Percentiles rank a stretch among this genome's conserved stretches.
Evolutionary conservation across 2,329 filamentous ascomycete genomes (phyloP).

Genomic region (Pseudomassariella vexata): DNA sequence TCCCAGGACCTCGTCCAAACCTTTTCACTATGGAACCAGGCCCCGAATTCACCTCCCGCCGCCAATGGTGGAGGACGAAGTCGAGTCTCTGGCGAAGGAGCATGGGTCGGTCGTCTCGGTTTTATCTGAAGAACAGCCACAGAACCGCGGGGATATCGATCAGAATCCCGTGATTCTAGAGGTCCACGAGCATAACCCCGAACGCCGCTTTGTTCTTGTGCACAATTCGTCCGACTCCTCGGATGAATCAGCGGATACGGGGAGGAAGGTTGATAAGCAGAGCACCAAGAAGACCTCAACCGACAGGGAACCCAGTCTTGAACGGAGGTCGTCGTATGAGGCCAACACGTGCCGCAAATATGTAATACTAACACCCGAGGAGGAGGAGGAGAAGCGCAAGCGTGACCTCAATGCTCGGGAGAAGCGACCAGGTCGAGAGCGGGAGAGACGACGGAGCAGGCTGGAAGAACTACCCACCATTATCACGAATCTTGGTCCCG

Average conservation of each 20-base stretch:
- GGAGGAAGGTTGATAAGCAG: slow-evolving; percentile 8
- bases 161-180: slow-evolving; percentile 64
- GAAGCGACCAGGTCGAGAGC: slow-evolving; percentile 13
- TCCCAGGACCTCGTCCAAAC: slow-evolving; percentile 12
- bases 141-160: slow-evolving; percentile 58
- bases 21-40: slow-evolving; percentile 13
- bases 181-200: slow-evolving; percentile 52
- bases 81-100: slow-evolving; percentile 56
- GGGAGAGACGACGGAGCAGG: slow-evolving; percentile 19
- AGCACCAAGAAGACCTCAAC: slow-evolving; percentile 9
- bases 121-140: slow-evolving; percentile 46
- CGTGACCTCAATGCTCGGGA: slow-evolving; percentile 10
- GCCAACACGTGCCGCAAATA: slow-evolving; percentile 39
- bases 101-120: slow-evolving; percentile 31
- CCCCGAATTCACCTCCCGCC: slow-evolving; percentile 46
- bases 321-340: slow-evolving; percentile 25
- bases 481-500: slow-evolving; percentile 16
- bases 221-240: slow-evolving; percentile 27
- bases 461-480: slow-evolving; percentile 23
- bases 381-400: slow-evolving; percentile 18
- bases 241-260: slow-evolving; percentile 14
- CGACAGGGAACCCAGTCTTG: slow-evolving; percentile 11
- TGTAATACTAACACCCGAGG: slow-evolving; percentile 19
- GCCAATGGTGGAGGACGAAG: slow-evolving; percentile 67
- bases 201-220: slow-evolving; percentile 61